phyloP scores from a whole-genome alignment of 257 asterid species.

The Leptodermis oblonga region DNA sequence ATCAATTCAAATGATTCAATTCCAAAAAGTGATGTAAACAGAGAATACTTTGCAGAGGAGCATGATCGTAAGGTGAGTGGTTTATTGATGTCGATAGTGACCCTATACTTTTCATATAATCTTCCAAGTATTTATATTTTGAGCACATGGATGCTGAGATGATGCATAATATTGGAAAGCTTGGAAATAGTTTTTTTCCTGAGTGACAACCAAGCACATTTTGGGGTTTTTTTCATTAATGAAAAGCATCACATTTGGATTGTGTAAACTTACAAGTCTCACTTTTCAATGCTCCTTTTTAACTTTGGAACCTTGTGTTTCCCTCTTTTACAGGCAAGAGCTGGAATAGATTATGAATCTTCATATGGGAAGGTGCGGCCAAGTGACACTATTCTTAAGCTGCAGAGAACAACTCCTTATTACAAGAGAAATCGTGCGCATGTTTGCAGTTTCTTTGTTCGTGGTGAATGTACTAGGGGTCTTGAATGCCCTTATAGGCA shows the following conservation, averaged over 20 bases:
- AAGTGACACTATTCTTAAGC: conserved; percentile 86
- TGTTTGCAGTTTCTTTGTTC: conserved; percentile 93
- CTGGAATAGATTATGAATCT: conserved; percentile 96
- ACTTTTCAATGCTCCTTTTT: neutral
- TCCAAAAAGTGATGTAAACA: conserved; percentile 95
- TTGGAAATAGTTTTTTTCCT: neutral
- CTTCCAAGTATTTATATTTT: too few species aligned
- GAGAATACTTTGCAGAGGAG: conserved; percentile 96
- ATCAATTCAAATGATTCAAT: conserved; percentile 87
- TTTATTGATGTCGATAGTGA: too few species aligned
- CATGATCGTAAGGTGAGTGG: conserved; percentile 85
- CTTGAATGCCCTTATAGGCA: conserved; percentile 80
- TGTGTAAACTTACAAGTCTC: neutral
- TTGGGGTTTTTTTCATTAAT: too few species aligned
- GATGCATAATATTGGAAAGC: neutral
- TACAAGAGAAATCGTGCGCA: conserved; percentile 95
- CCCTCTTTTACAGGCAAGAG: conserved; percentile 71
- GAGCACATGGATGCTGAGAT: too few species aligned
- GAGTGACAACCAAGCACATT: neutral
- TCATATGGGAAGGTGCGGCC: conserved; percentile 90
- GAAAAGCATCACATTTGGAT: too few species aligned
- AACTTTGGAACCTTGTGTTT: conserved; percentile 5
- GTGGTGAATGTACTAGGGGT: conserved; percentile 98
- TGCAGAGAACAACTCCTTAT: conserved; percentile 93
- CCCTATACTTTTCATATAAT: too few species aligned